A percentile compares a stretch with the other conserved stretches of the same genome.
Conservation (phyloP, 768 basidiomycete genomes). For the Leucosporidium yakuticum region DNA sequence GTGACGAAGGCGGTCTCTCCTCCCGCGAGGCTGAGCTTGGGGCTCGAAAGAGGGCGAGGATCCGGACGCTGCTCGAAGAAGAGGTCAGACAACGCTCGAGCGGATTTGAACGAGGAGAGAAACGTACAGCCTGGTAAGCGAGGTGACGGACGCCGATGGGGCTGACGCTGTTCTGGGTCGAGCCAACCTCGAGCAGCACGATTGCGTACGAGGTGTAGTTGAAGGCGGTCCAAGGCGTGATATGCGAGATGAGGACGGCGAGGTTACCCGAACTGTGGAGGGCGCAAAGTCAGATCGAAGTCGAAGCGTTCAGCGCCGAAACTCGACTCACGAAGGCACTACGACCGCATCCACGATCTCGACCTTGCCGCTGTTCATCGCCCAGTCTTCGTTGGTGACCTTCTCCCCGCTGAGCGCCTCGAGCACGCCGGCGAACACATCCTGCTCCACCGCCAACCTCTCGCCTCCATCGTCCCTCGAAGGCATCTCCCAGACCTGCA, state of each 20-base stretch:
- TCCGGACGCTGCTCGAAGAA: slow-evolving; percentile 39
- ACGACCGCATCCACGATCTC: slow-evolving; percentile 40
- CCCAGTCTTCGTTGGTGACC: slow-evolving; percentile 38
- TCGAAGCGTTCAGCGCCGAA: background rate
- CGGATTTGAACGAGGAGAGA: too few relatives aligned
- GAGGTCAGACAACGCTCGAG: background rate
- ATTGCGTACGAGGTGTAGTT: slow-evolving; percentile 39
- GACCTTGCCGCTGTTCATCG: slow-evolving; percentile 35
- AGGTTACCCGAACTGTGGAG: slow-evolving; percentile 35
- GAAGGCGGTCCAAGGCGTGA: slow-evolving; percentile 17
- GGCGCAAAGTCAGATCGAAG: background rate
- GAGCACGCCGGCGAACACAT: slow-evolving; percentile 22
- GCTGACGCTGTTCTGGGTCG: background rate
- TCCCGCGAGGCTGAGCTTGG: slow-evolving; percentile 40
- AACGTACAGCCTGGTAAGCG: slow-evolving; percentile 27
- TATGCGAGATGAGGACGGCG: slow-evolving; percentile 40
- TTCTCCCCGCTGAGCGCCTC: slow-evolving; percentile 37
- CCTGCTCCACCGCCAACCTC: slow-evolving; percentile 25
- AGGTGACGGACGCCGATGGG: slow-evolving; percentile 15
- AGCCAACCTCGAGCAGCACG: slow-evolving; percentile 34
- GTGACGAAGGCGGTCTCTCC: slow-evolving; percentile 41
- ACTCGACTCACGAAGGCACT: slow-evolving; percentile 3
- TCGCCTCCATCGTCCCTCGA: slow-evolving; percentile 18
- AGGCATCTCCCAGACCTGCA: slow-evolving; percentile 33
- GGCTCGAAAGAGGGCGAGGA: slow-evolving; percentile 42